Base-by-base conservation (phyloP, 768 basidiomycete genomes). In the Hysterangium stoloniferum region DNA sequence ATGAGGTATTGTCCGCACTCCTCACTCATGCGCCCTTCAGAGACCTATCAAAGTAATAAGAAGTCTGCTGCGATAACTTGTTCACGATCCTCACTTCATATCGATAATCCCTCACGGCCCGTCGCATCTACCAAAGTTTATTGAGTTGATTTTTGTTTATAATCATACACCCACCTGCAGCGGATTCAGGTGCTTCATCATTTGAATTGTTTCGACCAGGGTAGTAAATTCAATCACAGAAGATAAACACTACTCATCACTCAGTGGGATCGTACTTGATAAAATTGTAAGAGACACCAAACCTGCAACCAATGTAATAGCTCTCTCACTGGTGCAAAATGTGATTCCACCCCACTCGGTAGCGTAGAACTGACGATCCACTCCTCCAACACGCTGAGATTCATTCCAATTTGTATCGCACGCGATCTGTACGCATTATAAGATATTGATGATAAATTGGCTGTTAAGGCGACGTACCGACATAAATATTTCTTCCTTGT, bases 401-500 rank as follows among this genome's bases (percentile, higher is more conserved):
- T 98, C 76, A 92, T 78, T 44, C 80, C 77, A 57, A 98, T 89
- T 62, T 95, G 94, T 50, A 88, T 70, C 2, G 96, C 94, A 61
- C 88, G 75, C 28, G 89, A 90, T 58, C 87, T 83, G 56, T 12
- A 29, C 38, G 58, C 24, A 29, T 22, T 7, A 25, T 44, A 22
- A 31, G 2, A 50, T 28, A 22, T n/a, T 2, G 19, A 25, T 24
- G 12, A 4, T 24, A 20, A 31, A 28, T 19, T 13, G 11, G n/a
- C 15, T n/a, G 22, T 22, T 15, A 27, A 6, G 17, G 29, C 12
- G 17, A 45, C 70, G 58, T 66, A 87, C 79, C 95, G 80, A 68
- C 96, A 97, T 3, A 98, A 71, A 62, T 90, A 95, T 62, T 93
- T 96, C 70, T 92, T 96, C 49, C 94, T 80, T n/a, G 82, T 87